Evolutionary conservation across 2,329 filamentous ascomycete genomes (phyloP).

Genomic region (Claviceps digitariae): DNA sequence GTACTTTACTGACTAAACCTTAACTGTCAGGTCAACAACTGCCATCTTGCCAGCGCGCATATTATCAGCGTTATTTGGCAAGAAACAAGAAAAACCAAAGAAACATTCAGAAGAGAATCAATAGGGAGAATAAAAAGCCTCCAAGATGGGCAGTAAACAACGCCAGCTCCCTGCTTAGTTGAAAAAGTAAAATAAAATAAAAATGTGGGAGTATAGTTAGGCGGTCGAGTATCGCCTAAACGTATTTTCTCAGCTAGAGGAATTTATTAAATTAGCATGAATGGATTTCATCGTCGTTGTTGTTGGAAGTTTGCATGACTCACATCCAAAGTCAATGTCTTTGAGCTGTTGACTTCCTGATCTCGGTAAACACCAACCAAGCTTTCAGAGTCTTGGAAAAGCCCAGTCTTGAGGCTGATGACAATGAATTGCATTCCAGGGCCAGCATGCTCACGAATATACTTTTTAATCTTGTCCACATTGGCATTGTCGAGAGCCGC

Average conservation of each 20-base stretch:
- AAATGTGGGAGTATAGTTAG: background rate
- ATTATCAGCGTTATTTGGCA: background rate
- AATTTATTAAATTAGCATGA: constrained; percentile 8
- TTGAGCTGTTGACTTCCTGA: constrained; percentile 83
- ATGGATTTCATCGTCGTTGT: background rate
- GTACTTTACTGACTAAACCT: background rate
- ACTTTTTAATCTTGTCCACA: constrained; percentile 89
- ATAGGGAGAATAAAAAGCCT: background rate
- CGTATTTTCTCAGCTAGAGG: constrained; percentile 21
- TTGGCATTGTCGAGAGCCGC: constrained; percentile 97
- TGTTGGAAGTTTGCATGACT: constrained; percentile 28
- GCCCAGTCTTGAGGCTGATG: constrained; percentile 85
- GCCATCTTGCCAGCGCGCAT: background rate
- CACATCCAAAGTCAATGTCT: constrained; percentile 88
- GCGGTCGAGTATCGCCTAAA: constrained; percentile 8
- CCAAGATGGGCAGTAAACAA: background rate
- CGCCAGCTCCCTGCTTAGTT: background rate
- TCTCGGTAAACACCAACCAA: constrained; percentile 92
- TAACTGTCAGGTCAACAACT: background rate
- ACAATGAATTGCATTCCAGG: constrained; percentile 99
- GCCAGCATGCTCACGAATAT: constrained; percentile 84
- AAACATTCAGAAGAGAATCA: background rate
- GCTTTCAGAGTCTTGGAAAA: constrained; percentile 95
- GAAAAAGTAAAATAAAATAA: background rate
- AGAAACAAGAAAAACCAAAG: background rate